A percentile compares a stretch with the other conserved stretches of the same genome.
phyloP scores from a whole-genome alignment of 371 early-diverging fungal genomes.

The Conidiobolus incongruus region DNA sequence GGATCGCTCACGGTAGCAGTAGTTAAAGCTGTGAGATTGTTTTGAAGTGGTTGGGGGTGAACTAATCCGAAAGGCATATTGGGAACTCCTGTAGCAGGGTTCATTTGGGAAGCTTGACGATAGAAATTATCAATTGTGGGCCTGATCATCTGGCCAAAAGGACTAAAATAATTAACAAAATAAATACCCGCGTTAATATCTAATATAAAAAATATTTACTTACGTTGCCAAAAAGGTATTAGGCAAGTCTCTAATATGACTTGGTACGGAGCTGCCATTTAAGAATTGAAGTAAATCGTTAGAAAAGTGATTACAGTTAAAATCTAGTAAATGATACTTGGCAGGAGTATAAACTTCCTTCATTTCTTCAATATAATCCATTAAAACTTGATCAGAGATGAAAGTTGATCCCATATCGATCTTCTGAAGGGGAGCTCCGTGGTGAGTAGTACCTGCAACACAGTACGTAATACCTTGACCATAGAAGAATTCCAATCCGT shows the following conservation, averaged over 20 bases:
- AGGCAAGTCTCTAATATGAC: slow-evolving; percentile 42
- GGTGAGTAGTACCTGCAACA: slow-evolving; percentile 25
- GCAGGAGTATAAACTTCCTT: slow-evolving; percentile 41
- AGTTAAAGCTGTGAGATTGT: too few species aligned
- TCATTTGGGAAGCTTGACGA: too few species aligned
- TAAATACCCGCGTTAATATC: slow-evolving; percentile 3
- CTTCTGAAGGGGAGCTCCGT: slow-evolving; percentile 42
- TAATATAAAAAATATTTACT: too few species aligned
- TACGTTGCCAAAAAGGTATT: slow-evolving; percentile 38
- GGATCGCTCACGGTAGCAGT: too few species aligned
- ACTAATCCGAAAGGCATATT: too few species aligned
- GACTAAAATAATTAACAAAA: slow-evolving; percentile 18
- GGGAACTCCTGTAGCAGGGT: too few species aligned
- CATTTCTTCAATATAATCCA: slow-evolving; percentile 48
- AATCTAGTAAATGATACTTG: slow-evolving; percentile 71
- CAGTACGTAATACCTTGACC: slow-evolving; percentile 44
- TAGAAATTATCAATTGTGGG: slow-evolving; percentile 66
- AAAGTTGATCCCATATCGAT: slow-evolving; percentile 64
- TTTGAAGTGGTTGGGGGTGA: too few species aligned
- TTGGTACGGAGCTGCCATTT: slow-evolving; percentile 49
- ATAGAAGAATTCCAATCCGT: slow-evolving; percentile 66
- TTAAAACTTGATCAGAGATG: slow-evolving; percentile 52
- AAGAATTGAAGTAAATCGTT: slow-evolving; percentile 59
- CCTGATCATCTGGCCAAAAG: slow-evolving; percentile 47
- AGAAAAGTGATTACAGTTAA: slow-evolving; percentile 70